Base-by-base conservation (phyloP, 129 eudicot species). In the Saussurea involucrata region DNA sequence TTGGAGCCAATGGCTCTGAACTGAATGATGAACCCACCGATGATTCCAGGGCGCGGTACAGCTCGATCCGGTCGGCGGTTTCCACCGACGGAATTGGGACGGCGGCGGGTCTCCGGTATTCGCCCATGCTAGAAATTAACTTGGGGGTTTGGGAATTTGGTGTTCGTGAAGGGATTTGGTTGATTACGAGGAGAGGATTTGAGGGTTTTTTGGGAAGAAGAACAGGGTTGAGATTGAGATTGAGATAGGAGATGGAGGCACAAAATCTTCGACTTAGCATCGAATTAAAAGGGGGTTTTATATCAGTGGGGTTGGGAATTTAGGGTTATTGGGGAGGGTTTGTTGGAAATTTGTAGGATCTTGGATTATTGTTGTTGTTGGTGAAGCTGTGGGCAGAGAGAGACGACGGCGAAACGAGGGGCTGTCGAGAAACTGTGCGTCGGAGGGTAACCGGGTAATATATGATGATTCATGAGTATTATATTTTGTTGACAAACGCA, bases 21-120 rank as follows among this genome's bases (percentile, higher is more conserved):
- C 86, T 84, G 76, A 94, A 94, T 0, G 87, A 22, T 2, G 92
- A 85, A 44, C 98, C 97, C 61, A 90, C 18, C 1, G 98, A 82
- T 42, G 97, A 78, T 80, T 93, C 97, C 0, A 93, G 82, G 11
- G 97, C 95, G 17, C 97, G 83, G 66, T 82, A 87, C n/a, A 93
- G 37, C 24, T 90, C 98, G 57, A 68, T 36, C 63, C 81, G 74
- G 66, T 88, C 95, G 17, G 95, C 87, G 18, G 70, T 70, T 8
- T 82, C 90, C 0, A 83, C 85, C 25, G 84, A 77, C 1, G 98
- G 97, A 10, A 88, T 90, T 27, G 95, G 86, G 29, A 77, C 92
- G 8, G 74, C 69, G 12, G 84, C 61, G 4, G 90, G 89, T 60
- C 87, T 49, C 18, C 81, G 71, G 53, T 85, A 60, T 33, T 76